Evolutionary conservation across 495 filamentous ascomycete species (phyloP), one percentile per base, ranked within the genome.

Genomic region (Podospora anserina): DNA sequence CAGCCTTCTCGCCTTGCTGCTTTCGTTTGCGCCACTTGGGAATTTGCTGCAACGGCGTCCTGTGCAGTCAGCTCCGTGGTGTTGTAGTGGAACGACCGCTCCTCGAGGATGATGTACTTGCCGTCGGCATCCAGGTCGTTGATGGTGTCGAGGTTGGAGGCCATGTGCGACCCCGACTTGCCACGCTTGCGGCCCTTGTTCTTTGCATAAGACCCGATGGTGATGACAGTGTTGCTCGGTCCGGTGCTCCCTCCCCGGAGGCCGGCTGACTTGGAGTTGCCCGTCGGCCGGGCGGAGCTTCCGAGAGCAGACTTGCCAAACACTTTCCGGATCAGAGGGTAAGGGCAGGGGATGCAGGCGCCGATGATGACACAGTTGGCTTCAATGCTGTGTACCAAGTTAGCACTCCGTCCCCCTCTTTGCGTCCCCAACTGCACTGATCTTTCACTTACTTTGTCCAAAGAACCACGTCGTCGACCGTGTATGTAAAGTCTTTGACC

Each of bases 401-500:
- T 7, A 26, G 39, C 27, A 32, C 23, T 58, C 19, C 19, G 5
- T 5, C 44, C 1, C 26, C 9, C 11, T 4, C 23, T 23, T 23
- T 23, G 23, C 23, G 23, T 27, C 1, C 5, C 59, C 16, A 57
- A 16, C 5, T 49, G 16, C 6, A 5, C 7, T 53, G 26, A 2
- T 34, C 15, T 16, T 39, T n/a, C 9, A 19, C 69, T 69, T 30
- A 75, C 73, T 73, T 75, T 11, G 74, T 75, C 74, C 69, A 73
- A 26, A 75, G 44, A 2, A 75, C 64, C 4, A 75, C 65, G 30
- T 72, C 68, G 44, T 73, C 71, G 20, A 70, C 71, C 4, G 68
- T 61, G n/a, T 68, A 75, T 16, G 74, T 75, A 53, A 69, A 75
- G 59, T 75, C 74, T 2, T 30, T 16, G 3, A 70, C 34, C 5